Evolutionary conservation across 208 protist genomes (phyloP).

Genomic region (Angomonas desouzai): DNA sequence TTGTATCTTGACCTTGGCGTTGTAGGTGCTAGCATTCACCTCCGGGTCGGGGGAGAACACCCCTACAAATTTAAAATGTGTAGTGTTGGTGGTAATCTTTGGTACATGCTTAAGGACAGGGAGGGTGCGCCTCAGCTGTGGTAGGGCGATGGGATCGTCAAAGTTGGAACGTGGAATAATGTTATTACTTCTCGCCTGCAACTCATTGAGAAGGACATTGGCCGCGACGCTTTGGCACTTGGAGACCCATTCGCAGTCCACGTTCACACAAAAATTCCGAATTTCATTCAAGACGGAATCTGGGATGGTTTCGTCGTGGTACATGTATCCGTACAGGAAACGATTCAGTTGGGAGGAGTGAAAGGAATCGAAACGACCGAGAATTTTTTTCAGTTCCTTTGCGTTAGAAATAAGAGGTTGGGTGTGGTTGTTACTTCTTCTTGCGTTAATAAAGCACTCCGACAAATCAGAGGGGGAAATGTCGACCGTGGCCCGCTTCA

Average conservation of each 20-base stretch:
- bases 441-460: conserved; percentile 57
- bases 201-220: conserved; percentile 48
- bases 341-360: conserved; percentile 61
- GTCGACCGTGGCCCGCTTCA: conserved; percentile 14
- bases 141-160: conserved; percentile 57
- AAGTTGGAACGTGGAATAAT: conserved; percentile 43
- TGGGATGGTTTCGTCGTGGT: conserved; percentile 44
- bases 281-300: conserved; percentile 47
- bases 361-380: conserved; percentile 50
- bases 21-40: conserved; percentile 26
- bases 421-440: conserved; percentile 60
- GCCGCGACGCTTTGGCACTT: conserved; percentile 71
- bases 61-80: conserved; percentile 55
- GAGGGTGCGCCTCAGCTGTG: conserved; percentile 59
- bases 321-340: conserved; percentile 77
- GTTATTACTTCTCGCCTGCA: conserved; percentile 45
- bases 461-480: conserved; percentile 46
- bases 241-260: conserved; percentile 52
- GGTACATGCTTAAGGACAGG: conserved; percentile 52
- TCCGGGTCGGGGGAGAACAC: conserved; percentile 28
- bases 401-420: conserved; percentile 42
- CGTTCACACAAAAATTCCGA: conserved; percentile 50
- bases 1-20: conserved; percentile 41
- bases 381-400: conserved; percentile 64
- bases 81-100: conserved; percentile 39